phyloP scores from a whole-genome alignment of 2,329 filamentous ascomycete genomes.

The Chrysosporium keratinophilum region DNA sequence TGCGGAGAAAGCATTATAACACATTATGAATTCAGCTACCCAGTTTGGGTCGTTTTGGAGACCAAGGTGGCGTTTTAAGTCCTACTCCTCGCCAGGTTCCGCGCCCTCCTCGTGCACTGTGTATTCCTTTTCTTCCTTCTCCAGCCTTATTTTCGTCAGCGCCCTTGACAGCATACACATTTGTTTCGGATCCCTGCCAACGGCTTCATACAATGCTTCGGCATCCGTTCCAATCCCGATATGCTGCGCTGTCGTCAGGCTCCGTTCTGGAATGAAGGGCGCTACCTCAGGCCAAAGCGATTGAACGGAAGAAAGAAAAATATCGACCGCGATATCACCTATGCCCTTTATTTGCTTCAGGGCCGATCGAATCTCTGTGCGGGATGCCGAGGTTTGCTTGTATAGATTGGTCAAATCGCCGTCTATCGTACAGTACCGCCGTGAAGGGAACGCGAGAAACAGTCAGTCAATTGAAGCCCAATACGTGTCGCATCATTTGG shows the following conservation, averaged over 20 bases:
- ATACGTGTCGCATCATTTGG: neutral
- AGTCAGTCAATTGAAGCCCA: neutral
- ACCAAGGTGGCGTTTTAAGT: too few species aligned
- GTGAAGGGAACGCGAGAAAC: neutral
- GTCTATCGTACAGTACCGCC: neutral
- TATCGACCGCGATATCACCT: constrained; percentile 6
- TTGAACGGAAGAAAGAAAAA: constrained; percentile 6
- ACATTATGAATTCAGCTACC: neutral
- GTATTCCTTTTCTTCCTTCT: constrained; percentile 8
- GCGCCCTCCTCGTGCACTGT: neutral
- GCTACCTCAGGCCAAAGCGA: constrained; percentile 5
- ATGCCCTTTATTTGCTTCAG: constrained; percentile 9
- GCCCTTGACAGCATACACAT: constrained; percentile 10
- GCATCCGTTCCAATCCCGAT: constrained; percentile 5
- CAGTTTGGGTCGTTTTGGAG: neutral
- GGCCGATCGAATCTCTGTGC: neutral
- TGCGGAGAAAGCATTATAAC: too few species aligned
- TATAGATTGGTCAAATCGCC: constrained; percentile 6
- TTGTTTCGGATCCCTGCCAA: constrained; percentile 1
- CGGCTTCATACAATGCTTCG: neutral
- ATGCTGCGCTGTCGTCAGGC: constrained; percentile 1
- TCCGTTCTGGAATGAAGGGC: constrained; percentile 1
- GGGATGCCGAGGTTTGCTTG: neutral
- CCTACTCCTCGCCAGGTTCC: neutral
- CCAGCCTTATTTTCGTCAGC: constrained; percentile 6